Conservation (phyloP, 176 grass and related monocot genomes). For the Zea mays region Zm-B73-REFERENCE-NAM-5.0 NC_050102.1:171992001-171992500, state of each 20-base stretch:
- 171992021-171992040: constrained; percentile 53
- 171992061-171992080: constrained; percentile 11
- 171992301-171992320: constrained; percentile 92
- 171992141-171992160: constrained; percentile 64
- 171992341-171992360: constrained; percentile 82
- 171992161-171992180: constrained; percentile 76
- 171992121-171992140: constrained; percentile 78
- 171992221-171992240: constrained; percentile 64
- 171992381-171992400: constrained; percentile 97
- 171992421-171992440: constrained; percentile 81
- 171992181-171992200: constrained; percentile 70
- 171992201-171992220: constrained; percentile 69
- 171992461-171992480: constrained; percentile 94
- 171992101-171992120: constrained; percentile 62
- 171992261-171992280: constrained; percentile 63
- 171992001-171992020: constrained; percentile 45
- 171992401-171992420: constrained; percentile 87
- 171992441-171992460: constrained; percentile 89
- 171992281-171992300: constrained; percentile 78
- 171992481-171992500: constrained; percentile 92
- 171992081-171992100: constrained; percentile 72
- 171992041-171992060: constrained; percentile 16
- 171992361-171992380: constrained; percentile 83
- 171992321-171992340: constrained; percentile 91
- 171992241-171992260: constrained; percentile 65